Evolutionary conservation across 148 eudicot genomes (phyloP), one percentile per base, ranked within the genome.

Genomic region (Fagopyrum homotropicum): DNA sequence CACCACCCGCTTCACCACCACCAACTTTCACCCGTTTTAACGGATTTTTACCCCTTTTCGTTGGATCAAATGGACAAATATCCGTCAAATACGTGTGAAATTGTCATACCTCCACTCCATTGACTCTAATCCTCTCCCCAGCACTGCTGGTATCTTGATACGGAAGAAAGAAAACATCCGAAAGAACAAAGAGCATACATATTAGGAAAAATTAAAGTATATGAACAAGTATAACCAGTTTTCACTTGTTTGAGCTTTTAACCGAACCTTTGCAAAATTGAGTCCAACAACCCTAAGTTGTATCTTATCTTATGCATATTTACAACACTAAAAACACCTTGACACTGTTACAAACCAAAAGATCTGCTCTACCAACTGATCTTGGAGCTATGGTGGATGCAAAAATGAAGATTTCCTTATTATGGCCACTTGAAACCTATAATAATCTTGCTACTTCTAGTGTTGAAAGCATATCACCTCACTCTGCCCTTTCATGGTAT

Each of bases 401-500:
- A 49, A 49, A 49, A 49, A 3, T 49, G 12, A 49, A 49, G 52
- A 49, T 14, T 49, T 49, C 14, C 11, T 49, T 49, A 35, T 14
- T 9, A 4, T 40, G 45, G 70, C 45, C 44, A 64, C 61, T 56
- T 57, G 63, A 64, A 14, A 40, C 15, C 45, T 64, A 35, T 64
- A 22, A 22, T 22, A 7, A 35, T 3, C 7, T 15, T 30, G 47
- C n/a, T 15, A 6, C 17, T 2, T 66, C 6, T 7, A 66, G 15
- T n/a, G 16, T 43, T 10, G 17, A 14, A 22, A 68, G 40, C 16
- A 40, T n/a, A 40, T 11, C 52, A 72, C 35, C 52, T 69, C 70
- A 76, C 61, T 80, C 79, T 22, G 78, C 81, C 45, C 68, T 76
- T 81, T 95, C 98, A 2, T 80, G 96, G 84, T 87, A 92, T 57